A percentile compares a stretch with the other conserved stretches of the same genome.
phyloP scores from a whole-genome alignment of 495 filamentous ascomycete genomes.

The Talaromyces nanjingensis region DNA sequence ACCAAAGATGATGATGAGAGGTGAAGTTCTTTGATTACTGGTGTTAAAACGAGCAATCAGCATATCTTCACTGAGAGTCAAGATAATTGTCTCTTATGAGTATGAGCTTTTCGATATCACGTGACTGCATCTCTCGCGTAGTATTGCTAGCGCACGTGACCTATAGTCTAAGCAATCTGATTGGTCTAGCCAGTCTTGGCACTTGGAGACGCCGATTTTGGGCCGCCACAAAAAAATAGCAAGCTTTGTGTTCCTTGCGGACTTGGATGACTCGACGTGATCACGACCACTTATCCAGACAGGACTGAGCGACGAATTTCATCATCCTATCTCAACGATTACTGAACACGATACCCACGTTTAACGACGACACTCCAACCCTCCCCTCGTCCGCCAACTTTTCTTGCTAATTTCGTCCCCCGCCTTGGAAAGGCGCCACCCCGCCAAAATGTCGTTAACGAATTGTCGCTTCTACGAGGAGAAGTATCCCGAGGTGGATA shows the following conservation, averaged over 20 bases:
- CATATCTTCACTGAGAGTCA: neutral
- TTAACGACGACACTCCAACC: neutral
- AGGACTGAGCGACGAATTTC: neutral
- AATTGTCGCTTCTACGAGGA: slow-evolving; percentile 99
- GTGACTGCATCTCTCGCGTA: neutral
- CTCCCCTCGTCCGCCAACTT: neutral
- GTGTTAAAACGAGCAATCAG: neutral
- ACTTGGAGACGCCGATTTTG: slow-evolving; percentile 38
- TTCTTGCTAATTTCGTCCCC: slow-evolving; percentile 5
- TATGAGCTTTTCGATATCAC: neutral
- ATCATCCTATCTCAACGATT: neutral
- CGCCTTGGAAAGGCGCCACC: slow-evolving; percentile 34
- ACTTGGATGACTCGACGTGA: neutral
- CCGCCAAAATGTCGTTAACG: slow-evolving; percentile 83
- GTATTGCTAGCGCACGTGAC: neutral
- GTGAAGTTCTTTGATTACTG: neutral
- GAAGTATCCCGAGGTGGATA: slow-evolving; percentile 96
- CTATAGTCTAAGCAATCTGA: slow-evolving; percentile 5
- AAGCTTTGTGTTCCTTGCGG: slow-evolving; percentile 3
- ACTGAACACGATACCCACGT: neutral
- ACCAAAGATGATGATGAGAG: neutral
- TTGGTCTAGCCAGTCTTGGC: slow-evolving; percentile 6
- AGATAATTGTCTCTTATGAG: neutral
- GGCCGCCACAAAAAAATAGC: slow-evolving; percentile 34
- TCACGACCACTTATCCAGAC: neutral